Evolutionary conservation across 2,329 filamentous ascomycete genomes (phyloP).

Genomic region (Coniochaeta hoffmannii): DNA sequence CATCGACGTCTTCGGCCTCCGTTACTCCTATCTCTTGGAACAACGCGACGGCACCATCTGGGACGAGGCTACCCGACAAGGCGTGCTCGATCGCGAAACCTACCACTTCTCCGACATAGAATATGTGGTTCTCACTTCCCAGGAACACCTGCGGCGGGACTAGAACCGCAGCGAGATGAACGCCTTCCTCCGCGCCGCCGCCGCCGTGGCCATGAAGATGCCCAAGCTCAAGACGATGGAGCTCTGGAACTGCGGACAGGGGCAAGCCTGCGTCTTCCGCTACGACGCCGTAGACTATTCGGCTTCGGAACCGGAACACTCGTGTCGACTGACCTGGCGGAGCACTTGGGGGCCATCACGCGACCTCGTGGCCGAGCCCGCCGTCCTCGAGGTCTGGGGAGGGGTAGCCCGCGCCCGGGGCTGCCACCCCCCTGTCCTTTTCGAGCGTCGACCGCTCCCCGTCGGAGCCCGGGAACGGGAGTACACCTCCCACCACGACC

Average conservation of each 20-base stretch:
- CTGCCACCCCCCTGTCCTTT: background rate
- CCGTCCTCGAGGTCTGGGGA: background rate
- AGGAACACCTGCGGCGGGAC: background rate
- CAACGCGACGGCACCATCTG: background rate
- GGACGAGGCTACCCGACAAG: background rate
- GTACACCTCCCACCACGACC: conserved; percentile 1
- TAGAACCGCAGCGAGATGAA: background rate
- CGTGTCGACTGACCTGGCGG: conserved; percentile 1
- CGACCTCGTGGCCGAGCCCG: background rate
- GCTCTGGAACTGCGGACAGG: conserved; percentile 1
- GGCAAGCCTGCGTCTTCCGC: background rate
- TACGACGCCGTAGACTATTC: background rate
- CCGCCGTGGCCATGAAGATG: conserved; percentile 3
- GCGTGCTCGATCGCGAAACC: background rate
- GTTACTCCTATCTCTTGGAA: background rate
- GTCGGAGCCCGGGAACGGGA: background rate
- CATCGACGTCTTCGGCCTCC: background rate
- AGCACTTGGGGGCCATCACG: background rate
- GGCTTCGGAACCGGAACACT: background rate
- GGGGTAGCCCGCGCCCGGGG: background rate
- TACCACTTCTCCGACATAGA: background rate
- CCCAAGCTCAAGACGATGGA: conserved; percentile 2
- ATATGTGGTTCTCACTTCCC: background rate
- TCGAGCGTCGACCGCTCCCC: conserved; percentile 1
- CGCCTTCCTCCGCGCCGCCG: conserved; percentile 2